Evolutionary conservation across 805 yeast species (phyloP), one percentile per base, ranked within the genome.

Genomic region (Pichia phayaonensis): DNA sequence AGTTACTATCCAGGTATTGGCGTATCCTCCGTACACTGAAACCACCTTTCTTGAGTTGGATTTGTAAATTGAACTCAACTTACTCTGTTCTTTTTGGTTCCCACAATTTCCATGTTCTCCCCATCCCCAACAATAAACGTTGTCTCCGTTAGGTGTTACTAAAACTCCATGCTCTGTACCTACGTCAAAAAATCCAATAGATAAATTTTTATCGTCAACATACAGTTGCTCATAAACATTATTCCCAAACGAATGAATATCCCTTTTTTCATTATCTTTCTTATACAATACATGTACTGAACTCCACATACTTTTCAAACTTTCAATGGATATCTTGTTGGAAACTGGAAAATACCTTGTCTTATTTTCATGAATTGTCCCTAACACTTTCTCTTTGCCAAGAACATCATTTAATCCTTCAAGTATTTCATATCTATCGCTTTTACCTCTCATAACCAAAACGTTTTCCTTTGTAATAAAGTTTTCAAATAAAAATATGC

Each of bases 61-160:
- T 3, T 21, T 74, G 55, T 42, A 65, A 60, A 52, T 64, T 67
- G 52, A 66, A 72, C 3, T 73, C 69, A 44, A 69, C 76, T 45
- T 47, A 67, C 38, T 51, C 64, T 3, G 56, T 45, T 20, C 45
- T 47, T 44, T 22, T 29, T 39, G 64, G 61, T 49, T 46, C 0
- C 96, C 96, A 67, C 98, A 92, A 62, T 92, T 92, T 0, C 99
- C 99, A 65, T 92, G 99, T 61, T 94, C 98, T 15, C 97, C 97
- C 99, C 99, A 92, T 0, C 99, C 99, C 98, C 98, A 94, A 2
- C 90, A 76, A 49, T 61, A 69, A 0, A 90, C 83, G 10, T 50
- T 46, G 40, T 65, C 57, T 16, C 62, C 55, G 1, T 43, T n/a
- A 1, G 58, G 47, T 8, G 45, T 24, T 8, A 65, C 61, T 12